Percentiles rank a stretch among this genome's conserved stretches.
Evolutionary conservation across 2,329 filamentous ascomycete genomes (phyloP).

Genomic region (Diaporthe sp.): DNA sequence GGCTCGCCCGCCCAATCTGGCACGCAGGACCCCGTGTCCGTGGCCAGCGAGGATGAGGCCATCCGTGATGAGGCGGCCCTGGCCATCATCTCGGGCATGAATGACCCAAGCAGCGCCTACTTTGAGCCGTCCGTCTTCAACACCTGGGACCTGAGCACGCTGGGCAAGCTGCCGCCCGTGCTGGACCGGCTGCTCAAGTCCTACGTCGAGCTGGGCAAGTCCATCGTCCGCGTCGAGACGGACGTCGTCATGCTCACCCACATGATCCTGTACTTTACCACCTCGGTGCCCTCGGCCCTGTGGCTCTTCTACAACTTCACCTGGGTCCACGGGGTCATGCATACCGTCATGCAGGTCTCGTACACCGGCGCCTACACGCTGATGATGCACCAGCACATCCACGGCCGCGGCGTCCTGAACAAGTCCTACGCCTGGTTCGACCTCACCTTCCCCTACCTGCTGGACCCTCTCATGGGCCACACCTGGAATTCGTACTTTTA

Average conservation of each 20-base stretch:
- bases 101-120: conserved; percentile 50
- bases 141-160: conserved; percentile 50
- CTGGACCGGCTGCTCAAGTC: conserved; percentile 64
- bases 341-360: conserved; percentile 72
- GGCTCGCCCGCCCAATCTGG: conserved; percentile 16
- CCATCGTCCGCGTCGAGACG: conserved; percentile 71
- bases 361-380: conserved; percentile 81
- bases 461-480: conserved; percentile 82
- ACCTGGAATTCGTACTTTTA: conserved; percentile 90
- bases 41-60: conserved; percentile 32
- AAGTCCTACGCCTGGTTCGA: conserved; percentile 69
- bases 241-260: conserved; percentile 85
- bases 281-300: conserved; percentile 75
- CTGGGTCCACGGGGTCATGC: conserved; percentile 74
- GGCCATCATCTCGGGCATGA: conserved; percentile 51
- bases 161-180: conserved; percentile 48
- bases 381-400: conserved; percentile 88
- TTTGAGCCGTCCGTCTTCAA: conserved; percentile 61
- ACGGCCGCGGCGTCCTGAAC: conserved; percentile 75
- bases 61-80: conserved; percentile 45
- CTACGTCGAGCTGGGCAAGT: conserved; percentile 66
- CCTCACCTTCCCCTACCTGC: conserved; percentile 75
- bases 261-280: conserved; percentile 76
- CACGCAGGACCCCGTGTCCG: conserved; percentile 28
- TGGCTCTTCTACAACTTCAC: conserved; percentile 74